These are phyloP conservation scores for Dactylellina haptotyla DNA, from an alignment of 2,329 filamentous ascomycete genomes.

Conservation along the genomic window DNA sequence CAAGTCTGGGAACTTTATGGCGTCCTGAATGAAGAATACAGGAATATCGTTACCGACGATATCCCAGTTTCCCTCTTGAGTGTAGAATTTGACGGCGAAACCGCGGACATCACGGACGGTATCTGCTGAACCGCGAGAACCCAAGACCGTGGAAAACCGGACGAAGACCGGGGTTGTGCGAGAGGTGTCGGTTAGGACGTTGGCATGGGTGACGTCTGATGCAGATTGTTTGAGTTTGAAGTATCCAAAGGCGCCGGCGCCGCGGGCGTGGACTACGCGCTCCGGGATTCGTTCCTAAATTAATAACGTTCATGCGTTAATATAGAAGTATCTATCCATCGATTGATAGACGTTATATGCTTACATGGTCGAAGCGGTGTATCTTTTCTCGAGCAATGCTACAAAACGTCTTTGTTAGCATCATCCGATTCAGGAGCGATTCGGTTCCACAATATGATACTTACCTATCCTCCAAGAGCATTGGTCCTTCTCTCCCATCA, in stretches of 20 bases:
- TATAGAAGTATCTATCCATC: background rate
- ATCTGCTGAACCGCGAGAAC: constrained; percentile 78
- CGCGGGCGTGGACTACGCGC: constrained; percentile 74
- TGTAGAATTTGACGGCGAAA: constrained; percentile 82
- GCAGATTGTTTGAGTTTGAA: constrained; percentile 74
- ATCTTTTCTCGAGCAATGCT: constrained; percentile 6
- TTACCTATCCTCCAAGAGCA: constrained; percentile 80
- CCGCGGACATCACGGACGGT: constrained; percentile 85
- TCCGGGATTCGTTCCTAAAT: constrained; percentile 79
- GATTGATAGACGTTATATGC: background rate
- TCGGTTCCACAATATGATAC: background rate
- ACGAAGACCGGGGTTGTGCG: constrained; percentile 75
- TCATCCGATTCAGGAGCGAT: constrained; percentile 61
- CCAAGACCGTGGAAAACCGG: constrained; percentile 81
- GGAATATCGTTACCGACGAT: constrained; percentile 79
- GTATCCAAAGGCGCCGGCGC: constrained; percentile 72
- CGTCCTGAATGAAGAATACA: constrained; percentile 80
- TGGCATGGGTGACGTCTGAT: constrained; percentile 71
- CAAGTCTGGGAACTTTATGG: constrained; percentile 77
- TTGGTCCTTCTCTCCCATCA: constrained; percentile 67
- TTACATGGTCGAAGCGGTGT: constrained; percentile 48
- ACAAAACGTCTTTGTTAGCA: background rate
- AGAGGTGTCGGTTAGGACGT: constrained; percentile 74
- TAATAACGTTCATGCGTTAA: constrained; percentile 68
- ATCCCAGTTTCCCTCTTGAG: constrained; percentile 80